A percentile compares a stretch with the other conserved stretches of the same genome.
Conservation (phyloP, 805 yeast species). For the Wickerhamiella allomyrinae region DNA sequence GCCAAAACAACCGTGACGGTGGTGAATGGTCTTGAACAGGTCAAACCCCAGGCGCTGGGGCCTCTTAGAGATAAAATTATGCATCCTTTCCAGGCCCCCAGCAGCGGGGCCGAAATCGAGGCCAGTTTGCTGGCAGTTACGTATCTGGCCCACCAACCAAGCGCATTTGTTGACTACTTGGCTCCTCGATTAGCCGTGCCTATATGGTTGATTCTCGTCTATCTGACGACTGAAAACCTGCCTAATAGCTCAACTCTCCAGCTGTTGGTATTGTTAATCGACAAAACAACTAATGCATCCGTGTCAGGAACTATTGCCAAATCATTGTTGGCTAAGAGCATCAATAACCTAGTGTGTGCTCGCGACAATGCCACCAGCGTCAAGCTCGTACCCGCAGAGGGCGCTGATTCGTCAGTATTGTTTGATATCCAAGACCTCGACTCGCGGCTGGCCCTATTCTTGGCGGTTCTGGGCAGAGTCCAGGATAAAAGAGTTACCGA, state of each 20-base stretch:
- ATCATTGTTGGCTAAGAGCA: conserved; percentile 34
- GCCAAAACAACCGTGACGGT: conserved; percentile 6
- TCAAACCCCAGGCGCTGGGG: conserved; percentile 11
- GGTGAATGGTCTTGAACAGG: conserved; percentile 1
- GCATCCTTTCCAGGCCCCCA: conserved; percentile 6
- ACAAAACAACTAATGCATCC: conserved; percentile 1
- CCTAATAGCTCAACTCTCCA: conserved; percentile 10
- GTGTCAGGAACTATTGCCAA: conserved; percentile 12
- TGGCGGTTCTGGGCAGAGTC: conserved; percentile 35
- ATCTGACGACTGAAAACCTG: conserved; percentile 9
- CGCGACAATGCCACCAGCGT: background rate
- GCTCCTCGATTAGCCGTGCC: conserved; percentile 4
- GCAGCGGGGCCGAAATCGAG: conserved; percentile 1
- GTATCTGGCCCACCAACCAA: conserved; percentile 1
- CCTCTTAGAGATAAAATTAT: conserved; percentile 9
- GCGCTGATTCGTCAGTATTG: background rate
- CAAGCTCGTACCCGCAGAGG: background rate
- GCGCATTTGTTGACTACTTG: conserved; percentile 7
- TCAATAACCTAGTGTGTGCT: conserved; percentile 13
- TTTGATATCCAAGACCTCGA: conserved; percentile 31
- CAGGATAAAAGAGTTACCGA: conserved; percentile 33
- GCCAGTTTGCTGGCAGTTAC: conserved; percentile 9
- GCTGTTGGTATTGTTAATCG: conserved; percentile 7
- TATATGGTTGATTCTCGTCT: conserved; percentile 17
- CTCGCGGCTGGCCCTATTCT: conserved; percentile 28